Percentiles rank a stretch among this genome's conserved stretches.
phyloP scores from a whole-genome alignment of 352 stramenopile genomes.

The Globisporangium nagaii region DNA sequence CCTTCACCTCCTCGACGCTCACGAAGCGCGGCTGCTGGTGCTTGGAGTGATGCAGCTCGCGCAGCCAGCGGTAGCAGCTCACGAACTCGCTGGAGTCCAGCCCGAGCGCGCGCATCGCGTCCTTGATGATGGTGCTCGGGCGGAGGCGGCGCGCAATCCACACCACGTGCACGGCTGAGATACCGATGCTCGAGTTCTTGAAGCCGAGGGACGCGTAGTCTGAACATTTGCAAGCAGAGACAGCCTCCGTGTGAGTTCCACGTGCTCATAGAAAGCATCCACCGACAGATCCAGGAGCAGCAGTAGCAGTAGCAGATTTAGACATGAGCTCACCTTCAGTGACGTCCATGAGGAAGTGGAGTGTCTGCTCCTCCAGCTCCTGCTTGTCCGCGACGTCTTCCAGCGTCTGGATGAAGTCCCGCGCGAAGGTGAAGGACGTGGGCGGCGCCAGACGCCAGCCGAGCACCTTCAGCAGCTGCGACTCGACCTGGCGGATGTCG shows the following conservation, averaged over 20 bases:
- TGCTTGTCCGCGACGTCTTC: slow-evolving; percentile 11
- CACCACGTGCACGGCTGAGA: slow-evolving; percentile 29
- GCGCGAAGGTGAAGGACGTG: slow-evolving; percentile 31
- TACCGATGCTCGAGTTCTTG: slow-evolving; percentile 30
- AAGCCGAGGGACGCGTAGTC: slow-evolving; percentile 29
- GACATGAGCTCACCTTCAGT: slow-evolving; percentile 3
- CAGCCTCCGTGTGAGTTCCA: no score
- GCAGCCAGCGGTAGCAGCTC: slow-evolving; percentile 28
- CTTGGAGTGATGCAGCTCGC: slow-evolving; percentile 15
- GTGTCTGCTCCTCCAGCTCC: slow-evolving; percentile 17
- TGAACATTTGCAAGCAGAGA: background rate
- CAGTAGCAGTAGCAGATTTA: background rate
- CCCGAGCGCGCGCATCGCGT: slow-evolving; percentile 19
- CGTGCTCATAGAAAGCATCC: no score
- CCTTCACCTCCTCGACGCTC: slow-evolving; percentile 33
- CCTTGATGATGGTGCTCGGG: slow-evolving; percentile 21
- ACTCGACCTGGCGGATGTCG: slow-evolving; percentile 32
- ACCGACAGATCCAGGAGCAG: background rate
- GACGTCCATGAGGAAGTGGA: slow-evolving; percentile 24
- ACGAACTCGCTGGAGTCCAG: slow-evolving; percentile 23
- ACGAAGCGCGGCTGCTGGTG: slow-evolving; percentile 24
- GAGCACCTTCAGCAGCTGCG: slow-evolving; percentile 25
- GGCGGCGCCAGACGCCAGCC: slow-evolving; percentile 33
- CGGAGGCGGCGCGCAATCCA: slow-evolving; percentile 27
- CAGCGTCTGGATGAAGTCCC: slow-evolving; percentile 32